phyloP scores from a whole-genome alignment of 164 flowering plant species.

The Pachysandra terminalis region DNA sequence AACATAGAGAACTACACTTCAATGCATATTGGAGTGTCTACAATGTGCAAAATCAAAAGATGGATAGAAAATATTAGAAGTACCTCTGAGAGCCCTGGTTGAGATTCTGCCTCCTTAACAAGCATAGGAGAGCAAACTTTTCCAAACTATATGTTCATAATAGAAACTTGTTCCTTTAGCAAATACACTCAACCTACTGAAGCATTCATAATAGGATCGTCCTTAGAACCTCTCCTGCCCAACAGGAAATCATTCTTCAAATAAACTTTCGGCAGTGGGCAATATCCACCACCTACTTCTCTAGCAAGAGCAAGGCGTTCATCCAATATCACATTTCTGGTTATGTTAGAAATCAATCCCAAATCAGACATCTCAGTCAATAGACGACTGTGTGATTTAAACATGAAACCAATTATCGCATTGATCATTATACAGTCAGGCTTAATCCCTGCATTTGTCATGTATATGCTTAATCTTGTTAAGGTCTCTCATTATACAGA shows the following conservation, averaged over 20 bases:
- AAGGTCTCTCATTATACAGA: conserved; percentile 39
- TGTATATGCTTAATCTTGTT: conserved; percentile 9
- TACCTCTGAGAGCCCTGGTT: too few species aligned
- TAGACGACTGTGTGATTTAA: conserved; percentile 14
- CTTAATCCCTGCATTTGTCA: conserved; percentile 31
- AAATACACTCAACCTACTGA: too few species aligned
- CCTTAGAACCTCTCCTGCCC: conserved; percentile 23
- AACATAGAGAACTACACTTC: too few species aligned
- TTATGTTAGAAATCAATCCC: conserved; percentile 30
- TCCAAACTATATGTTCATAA: too few species aligned
- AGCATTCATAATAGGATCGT: too few species aligned
- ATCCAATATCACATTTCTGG: conserved; percentile 8
- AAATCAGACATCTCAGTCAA: conserved; percentile 27
- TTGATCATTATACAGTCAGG: conserved; percentile 17
- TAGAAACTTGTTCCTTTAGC: conserved; percentile 16
- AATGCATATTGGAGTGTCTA: too few species aligned
- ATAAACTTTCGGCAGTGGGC: conserved; percentile 8
- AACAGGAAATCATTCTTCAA: conserved; percentile 10
- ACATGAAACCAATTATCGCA: conserved; percentile 27
- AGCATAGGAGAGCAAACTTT: too few species aligned
- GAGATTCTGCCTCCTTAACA: too few species aligned
- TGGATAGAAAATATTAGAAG: too few species aligned
- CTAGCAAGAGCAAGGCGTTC: conserved; percentile 16
- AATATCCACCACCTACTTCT: conserved; percentile 14
- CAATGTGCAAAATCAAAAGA: too few species aligned